Evolutionary conservation across 345 rosid species (phyloP), one percentile per base, ranked within the genome.

Genomic region (Camelina neglecta): DNA sequence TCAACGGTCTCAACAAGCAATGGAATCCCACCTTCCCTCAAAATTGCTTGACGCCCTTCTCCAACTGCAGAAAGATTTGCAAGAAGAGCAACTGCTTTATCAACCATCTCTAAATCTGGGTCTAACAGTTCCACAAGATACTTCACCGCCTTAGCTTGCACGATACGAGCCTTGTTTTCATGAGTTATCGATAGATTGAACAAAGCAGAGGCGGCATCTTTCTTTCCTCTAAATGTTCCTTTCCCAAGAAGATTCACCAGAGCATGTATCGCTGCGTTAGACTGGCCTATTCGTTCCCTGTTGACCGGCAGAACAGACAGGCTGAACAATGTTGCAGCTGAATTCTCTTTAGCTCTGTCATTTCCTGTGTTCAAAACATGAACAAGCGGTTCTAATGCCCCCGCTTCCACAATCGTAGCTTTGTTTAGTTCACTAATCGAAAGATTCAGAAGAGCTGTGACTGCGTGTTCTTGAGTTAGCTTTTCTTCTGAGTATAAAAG

Each of bases 161-260:
- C 88, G 41, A 92, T 90, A 13, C 97, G 93, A 73, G 87, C 91
- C 81, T 90, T 95, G 80, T 95, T 95, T 61, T 89, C 97, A n/a
- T 95, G 97, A 74, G 87, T 84, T 76, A 92, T 92, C 4, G 97
- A 92, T 51, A 95, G 86, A 81, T 86, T 92, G 75, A 90, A 95
- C 90, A 95, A 81, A 67, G 99, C 97, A 65, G 97, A 86, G 0
- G 92, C 89, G 7, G 99, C 97, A 60, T 95, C 99, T 76, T 95
- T 95, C 86, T 84, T 92, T 48, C 99, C 99, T 75, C 97, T 80
- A 21, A 85, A 75, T 18, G 93, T 95, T 72, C 97, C 99, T 3
- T 86, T 85, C 55, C 86, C 83, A 53, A 95, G 88, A 79, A 95
- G 97, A 80, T 83, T 82, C 66, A 86, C 93, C 83, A 95, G 79